Evolutionary conservation across 1,284 basidiomycete species (phyloP).

Genomic region (Xerocomus nothofagi): DNA sequence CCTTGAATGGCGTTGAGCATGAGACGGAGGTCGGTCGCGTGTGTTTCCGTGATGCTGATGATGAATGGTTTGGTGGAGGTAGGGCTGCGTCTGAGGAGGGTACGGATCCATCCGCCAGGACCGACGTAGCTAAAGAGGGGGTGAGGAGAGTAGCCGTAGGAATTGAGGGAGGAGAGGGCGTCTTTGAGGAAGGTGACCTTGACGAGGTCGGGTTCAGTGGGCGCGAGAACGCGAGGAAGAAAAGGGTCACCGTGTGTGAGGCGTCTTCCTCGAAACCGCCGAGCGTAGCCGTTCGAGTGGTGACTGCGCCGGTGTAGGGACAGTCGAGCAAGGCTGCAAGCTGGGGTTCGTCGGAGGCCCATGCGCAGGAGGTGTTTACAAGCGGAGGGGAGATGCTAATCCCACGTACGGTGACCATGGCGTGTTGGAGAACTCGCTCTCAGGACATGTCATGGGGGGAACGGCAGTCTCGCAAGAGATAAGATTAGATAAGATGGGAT

Average conservation of each 20-base stretch:
- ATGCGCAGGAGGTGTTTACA: constrained; percentile 75
- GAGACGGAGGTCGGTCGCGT: constrained; percentile 45
- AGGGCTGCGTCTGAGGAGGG: constrained; percentile 43
- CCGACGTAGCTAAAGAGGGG: constrained; percentile 60
- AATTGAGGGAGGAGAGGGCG: constrained; percentile 63
- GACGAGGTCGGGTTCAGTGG: constrained; percentile 3
- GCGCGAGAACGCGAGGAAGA: neutral
- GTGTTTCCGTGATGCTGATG: constrained; percentile 69
- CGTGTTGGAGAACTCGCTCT: too few species aligned
- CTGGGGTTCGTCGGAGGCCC: constrained; percentile 68
- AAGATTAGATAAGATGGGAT: constrained; percentile 11
- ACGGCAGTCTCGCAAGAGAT: constrained; percentile 7
- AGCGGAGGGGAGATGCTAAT: constrained; percentile 56
- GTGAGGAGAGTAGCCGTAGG: constrained; percentile 79
- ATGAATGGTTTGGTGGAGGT: constrained; percentile 62
- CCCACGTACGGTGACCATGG: constrained; percentile 40
- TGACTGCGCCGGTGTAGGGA: constrained; percentile 70
- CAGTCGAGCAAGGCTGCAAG: constrained; percentile 63
- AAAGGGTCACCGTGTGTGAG: constrained; percentile 52
- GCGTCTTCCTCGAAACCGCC: constrained; percentile 64
- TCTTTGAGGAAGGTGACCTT: constrained; percentile 60
- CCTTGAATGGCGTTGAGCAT: constrained; percentile 61
- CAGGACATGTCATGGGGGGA: too few species aligned
- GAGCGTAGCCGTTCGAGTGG: constrained; percentile 71
- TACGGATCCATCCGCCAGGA: constrained; percentile 49